Evolutionary conservation across 208 protist genomes (phyloP).

Genomic region (Jaenimonas drosophilae): DNA sequence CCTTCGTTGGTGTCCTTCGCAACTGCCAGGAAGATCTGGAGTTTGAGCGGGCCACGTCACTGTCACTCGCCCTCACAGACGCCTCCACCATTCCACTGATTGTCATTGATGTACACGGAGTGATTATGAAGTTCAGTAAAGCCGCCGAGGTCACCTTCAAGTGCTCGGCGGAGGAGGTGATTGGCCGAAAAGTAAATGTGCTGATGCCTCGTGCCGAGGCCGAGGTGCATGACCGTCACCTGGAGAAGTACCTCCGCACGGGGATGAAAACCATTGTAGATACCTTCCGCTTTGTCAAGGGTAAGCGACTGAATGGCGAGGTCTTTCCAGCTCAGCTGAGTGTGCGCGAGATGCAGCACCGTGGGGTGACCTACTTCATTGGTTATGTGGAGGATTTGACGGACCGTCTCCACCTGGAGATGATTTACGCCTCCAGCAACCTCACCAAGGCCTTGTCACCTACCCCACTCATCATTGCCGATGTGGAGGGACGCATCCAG

Average conservation of each 20-base stretch:
- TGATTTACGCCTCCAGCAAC: slow-evolving; percentile 4
- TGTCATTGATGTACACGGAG: slow-evolving; percentile 5
- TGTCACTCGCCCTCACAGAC: slow-evolving; percentile 4
- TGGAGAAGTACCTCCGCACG: slow-evolving; percentile 13
- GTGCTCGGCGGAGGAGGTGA: slow-evolving; percentile 5
- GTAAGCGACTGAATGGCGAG: slow-evolving; percentile 9
- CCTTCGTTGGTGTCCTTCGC: slow-evolving; percentile 8
- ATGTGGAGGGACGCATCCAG: slow-evolving; percentile 9
- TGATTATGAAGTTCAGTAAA: slow-evolving; percentile 4
- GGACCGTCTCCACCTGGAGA: slow-evolving; percentile 2
- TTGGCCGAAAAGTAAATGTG: slow-evolving; percentile 14
- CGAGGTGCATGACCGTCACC: slow-evolving; percentile 10
- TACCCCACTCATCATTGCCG: slow-evolving; percentile 18
- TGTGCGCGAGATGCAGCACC: slow-evolving; percentile 7
- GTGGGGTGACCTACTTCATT: slow-evolving; percentile 4
- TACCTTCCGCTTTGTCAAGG: slow-evolving; percentile 8
- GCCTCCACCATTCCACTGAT: slow-evolving; percentile 7
- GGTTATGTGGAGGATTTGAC: slow-evolving; percentile 9
- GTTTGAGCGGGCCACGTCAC: not conserved
- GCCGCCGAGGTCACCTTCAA: slow-evolving; percentile 7
- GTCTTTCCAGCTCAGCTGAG: slow-evolving; percentile 6
- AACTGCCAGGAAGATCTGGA: slow-evolving; percentile 3
- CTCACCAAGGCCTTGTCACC: slow-evolving; percentile 9
- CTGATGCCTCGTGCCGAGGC: slow-evolving; percentile 7
- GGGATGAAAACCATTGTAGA: slow-evolving; percentile 9